These are phyloP conservation scores for Colletotrichum lentis DNA, from an alignment of 2,329 filamentous ascomycete genomes.

Conservation along the genomic window DNA sequence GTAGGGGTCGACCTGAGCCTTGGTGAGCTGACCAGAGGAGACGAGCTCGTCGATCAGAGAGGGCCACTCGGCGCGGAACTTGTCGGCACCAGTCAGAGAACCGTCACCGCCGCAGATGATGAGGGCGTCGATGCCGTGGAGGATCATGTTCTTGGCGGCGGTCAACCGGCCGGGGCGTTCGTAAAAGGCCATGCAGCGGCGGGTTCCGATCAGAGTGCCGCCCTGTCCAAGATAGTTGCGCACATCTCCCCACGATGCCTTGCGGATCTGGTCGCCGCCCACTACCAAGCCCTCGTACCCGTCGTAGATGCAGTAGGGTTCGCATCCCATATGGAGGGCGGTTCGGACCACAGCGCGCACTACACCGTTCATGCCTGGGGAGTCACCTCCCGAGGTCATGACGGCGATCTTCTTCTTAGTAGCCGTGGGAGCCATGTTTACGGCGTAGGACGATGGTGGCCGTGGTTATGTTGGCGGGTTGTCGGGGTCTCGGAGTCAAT, in stretches of 20 bases:
- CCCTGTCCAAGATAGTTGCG: slow-evolving; percentile 93
- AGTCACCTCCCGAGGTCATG: slow-evolving; percentile 94
- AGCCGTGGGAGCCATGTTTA: slow-evolving; percentile 55
- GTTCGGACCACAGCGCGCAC: slow-evolving; percentile 92
- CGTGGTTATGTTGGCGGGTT: slow-evolving; percentile 7
- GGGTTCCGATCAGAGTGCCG: slow-evolving; percentile 94
- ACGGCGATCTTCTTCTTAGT: slow-evolving; percentile 77
- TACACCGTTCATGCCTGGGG: slow-evolving; percentile 92
- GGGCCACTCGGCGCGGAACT: slow-evolving; percentile 92
- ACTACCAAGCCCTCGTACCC: slow-evolving; percentile 95
- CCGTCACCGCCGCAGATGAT: slow-evolving; percentile 98
- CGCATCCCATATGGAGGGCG: slow-evolving; percentile 83
- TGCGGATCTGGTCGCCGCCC: slow-evolving; percentile 85
- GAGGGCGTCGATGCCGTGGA: slow-evolving; percentile 91
- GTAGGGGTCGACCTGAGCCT: slow-evolving; percentile 77
- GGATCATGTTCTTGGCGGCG: slow-evolving; percentile 93
- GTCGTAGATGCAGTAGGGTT: slow-evolving; percentile 85
- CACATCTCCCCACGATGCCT: slow-evolving; percentile 92
- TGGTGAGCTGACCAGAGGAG: slow-evolving; percentile 72
- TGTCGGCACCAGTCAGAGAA: slow-evolving; percentile 93
- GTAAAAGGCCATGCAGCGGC: slow-evolving; percentile 90
- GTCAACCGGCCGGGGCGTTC: slow-evolving; percentile 83
- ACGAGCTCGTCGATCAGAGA: slow-evolving; percentile 87
- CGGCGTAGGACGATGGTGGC: slow-evolving; percentile 2
- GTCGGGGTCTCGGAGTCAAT: slow-evolving; percentile 27